These are phyloP conservation scores for Aspergillus neoniger DNA, from an alignment of 2,329 filamentous ascomycete genomes.

Conservation along the genomic window DNA sequence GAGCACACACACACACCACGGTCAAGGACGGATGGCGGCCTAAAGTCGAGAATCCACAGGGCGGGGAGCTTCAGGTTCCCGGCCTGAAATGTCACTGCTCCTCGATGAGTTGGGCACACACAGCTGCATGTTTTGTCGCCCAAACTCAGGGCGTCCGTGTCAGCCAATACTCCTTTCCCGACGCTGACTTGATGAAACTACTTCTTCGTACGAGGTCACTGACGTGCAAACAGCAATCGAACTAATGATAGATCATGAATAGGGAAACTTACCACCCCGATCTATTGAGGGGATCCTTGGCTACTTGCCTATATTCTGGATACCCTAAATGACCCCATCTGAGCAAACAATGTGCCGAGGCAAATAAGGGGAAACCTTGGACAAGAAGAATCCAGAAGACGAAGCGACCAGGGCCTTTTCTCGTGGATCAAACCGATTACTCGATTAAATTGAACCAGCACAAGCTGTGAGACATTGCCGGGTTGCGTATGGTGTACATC, in stretches of 20 bases:
- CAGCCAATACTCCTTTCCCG: conserved; percentile 14
- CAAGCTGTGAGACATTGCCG: conserved; percentile 8
- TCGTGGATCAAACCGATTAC: neutral
- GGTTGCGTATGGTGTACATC: conserved; percentile 8
- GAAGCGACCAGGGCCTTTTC: neutral
- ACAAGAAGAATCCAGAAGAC: neutral
- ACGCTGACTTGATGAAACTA: neutral
- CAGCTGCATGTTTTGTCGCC: conserved; percentile 29
- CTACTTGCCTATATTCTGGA: neutral
- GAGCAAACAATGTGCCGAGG: neutral
- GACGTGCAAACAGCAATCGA: conserved; percentile 9
- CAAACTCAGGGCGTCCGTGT: conserved; percentile 23
- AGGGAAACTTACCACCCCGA: neutral
- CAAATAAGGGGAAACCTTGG: neutral
- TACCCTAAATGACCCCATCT: neutral
- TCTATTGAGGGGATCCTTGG: neutral
- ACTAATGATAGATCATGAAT: conserved; percentile 4
- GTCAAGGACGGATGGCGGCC: conserved; percentile 18
- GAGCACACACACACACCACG: neutral
- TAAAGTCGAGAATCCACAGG: conserved; percentile 15
- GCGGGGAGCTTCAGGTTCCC: conserved; percentile 22
- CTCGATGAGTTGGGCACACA: conserved; percentile 32
- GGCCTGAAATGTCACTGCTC: conserved; percentile 14
- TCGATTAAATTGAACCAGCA: conserved; percentile 7
- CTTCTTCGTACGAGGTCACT: neutral